Percentiles rank a stretch among this genome's conserved stretches.
Conservation (phyloP, 2,329 filamentous ascomycete species). For the Nemania sp. region DNA sequence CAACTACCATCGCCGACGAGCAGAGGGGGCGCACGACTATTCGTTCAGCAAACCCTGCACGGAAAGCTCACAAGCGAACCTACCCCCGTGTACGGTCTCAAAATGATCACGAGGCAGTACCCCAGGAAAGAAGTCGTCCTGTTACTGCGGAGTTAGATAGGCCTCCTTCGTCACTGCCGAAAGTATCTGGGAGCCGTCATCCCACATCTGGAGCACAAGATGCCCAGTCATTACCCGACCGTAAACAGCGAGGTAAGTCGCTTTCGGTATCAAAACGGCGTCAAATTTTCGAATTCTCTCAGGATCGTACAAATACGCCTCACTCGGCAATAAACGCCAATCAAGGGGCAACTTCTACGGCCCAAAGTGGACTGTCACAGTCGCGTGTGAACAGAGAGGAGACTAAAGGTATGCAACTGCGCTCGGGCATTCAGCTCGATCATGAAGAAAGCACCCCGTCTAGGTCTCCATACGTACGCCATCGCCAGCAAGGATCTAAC, state of each 20-base stretch:
- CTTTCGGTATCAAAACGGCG: slow-evolving; percentile 14
- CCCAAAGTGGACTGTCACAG: slow-evolving; percentile 4
- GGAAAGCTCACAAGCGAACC: neutral
- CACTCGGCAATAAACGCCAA: neutral
- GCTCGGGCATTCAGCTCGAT: slow-evolving; percentile 2
- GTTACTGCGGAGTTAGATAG: neutral
- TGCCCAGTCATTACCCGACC: neutral
- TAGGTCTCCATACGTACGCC: neutral
- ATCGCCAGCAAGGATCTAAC: neutral
- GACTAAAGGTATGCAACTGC: slow-evolving; percentile 5
- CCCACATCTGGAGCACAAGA: slow-evolving; percentile 1
- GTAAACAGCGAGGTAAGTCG: neutral
- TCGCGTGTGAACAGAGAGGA: slow-evolving; percentile 15
- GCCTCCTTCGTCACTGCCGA: neutral
- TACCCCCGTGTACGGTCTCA: neutral
- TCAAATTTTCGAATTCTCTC: slow-evolving; percentile 5
- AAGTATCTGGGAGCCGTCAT: neutral
- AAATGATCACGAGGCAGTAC: neutral
- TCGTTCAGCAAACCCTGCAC: slow-evolving; percentile 5
- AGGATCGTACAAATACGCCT: slow-evolving; percentile 1
- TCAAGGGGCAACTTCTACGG: neutral
- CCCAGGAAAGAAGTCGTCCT: neutral
- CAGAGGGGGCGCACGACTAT: neutral
- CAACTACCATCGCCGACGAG: slow-evolving; percentile 3
- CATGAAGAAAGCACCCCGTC: neutral